phyloP scores from a whole-genome alignment of 768 basidiomycete genomes.

The Chalciporus piperatus region DNA sequence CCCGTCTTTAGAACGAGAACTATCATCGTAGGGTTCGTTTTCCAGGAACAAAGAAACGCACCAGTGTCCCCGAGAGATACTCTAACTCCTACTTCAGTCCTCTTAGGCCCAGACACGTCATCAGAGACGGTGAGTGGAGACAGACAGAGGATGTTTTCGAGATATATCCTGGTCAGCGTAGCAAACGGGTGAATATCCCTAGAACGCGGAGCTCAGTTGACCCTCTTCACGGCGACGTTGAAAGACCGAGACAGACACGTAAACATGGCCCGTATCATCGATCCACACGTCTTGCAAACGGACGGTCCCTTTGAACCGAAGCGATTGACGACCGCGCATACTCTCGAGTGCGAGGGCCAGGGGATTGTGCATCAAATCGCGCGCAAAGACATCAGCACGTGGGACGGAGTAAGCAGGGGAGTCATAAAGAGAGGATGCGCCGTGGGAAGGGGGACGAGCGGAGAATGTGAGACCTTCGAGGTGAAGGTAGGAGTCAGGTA shows the following conservation, averaged over 20 bases:
- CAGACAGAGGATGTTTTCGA: slow-evolving; percentile 69
- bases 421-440: slow-evolving; percentile 28
- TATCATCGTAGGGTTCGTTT: not conserved
- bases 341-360: slow-evolving; percentile 73
- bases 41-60: slow-evolving; percentile 20
- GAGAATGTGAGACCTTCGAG: slow-evolving; percentile 76
- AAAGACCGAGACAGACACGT: slow-evolving; percentile 42
- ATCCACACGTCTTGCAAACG: slow-evolving; percentile 54
- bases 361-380: slow-evolving; percentile 59
- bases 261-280: slow-evolving; percentile 54
- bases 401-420: slow-evolving; percentile 19
- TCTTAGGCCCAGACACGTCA: slow-evolving; percentile 15
- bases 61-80: slow-evolving; percentile 70
- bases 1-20: slow-evolving; percentile 43
- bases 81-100: slow-evolving; percentile 59
- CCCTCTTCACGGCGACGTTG: not conserved
- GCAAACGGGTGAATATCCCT: slow-evolving; percentile 74
- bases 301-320: slow-evolving; percentile 56
- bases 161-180: slow-evolving; percentile 58
- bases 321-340: slow-evolving; percentile 70
- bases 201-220: not conserved
- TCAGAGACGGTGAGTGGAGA: slow-evolving; percentile 29
- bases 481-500: slow-evolving; percentile 68
- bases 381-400: slow-evolving; percentile 23
- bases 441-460: slow-evolving; percentile 38